Conservation (phyloP, 83 land plant genomes). For the Larix sibirica region DNA sequence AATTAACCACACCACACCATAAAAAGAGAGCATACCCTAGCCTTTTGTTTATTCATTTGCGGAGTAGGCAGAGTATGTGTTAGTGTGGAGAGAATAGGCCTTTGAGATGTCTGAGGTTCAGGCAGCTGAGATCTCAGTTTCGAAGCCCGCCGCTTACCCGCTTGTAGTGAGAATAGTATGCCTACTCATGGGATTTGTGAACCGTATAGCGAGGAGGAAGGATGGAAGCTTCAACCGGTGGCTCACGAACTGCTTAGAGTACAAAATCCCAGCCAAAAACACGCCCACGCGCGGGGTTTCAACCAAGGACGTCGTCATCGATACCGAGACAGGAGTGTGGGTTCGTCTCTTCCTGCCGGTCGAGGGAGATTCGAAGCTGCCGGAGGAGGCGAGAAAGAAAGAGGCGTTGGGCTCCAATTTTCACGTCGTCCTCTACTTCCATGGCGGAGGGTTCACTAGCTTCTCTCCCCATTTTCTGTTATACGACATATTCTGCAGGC, state of each 20-base stretch:
- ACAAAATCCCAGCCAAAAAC: slow-evolving; percentile 12
- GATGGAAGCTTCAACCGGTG: slow-evolving; percentile 44
- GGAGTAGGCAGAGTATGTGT: no score
- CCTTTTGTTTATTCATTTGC: no score
- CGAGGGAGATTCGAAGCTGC: neutral
- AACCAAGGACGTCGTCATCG: slow-evolving; percentile 47
- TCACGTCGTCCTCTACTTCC: slow-evolving; percentile 64
- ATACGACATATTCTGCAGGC: slow-evolving; percentile 70
- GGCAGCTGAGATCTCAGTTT: no score
- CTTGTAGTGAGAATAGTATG: slow-evolving; percentile 15
- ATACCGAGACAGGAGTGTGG: slow-evolving; percentile 50
- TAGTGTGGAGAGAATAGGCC: no score
- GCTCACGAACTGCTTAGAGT: slow-evolving; percentile 23
- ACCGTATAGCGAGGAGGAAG: slow-evolving; percentile 17
- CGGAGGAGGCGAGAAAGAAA: neutral
- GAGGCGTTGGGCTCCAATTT: neutral
- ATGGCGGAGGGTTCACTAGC: slow-evolving; percentile 81
- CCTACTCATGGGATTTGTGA: slow-evolving; percentile 1
- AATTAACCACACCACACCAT: no score
- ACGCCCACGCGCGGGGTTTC: slow-evolving; percentile 38
- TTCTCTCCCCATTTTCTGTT: slow-evolving; percentile 33
- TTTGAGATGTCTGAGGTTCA: no score
- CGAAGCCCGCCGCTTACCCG: slow-evolving; percentile 9
- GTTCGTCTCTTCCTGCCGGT: neutral
- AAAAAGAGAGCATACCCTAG: no score